phyloP scores from a whole-genome alignment of 1,284 basidiomycete species.

The Tilletia indica region DNA sequence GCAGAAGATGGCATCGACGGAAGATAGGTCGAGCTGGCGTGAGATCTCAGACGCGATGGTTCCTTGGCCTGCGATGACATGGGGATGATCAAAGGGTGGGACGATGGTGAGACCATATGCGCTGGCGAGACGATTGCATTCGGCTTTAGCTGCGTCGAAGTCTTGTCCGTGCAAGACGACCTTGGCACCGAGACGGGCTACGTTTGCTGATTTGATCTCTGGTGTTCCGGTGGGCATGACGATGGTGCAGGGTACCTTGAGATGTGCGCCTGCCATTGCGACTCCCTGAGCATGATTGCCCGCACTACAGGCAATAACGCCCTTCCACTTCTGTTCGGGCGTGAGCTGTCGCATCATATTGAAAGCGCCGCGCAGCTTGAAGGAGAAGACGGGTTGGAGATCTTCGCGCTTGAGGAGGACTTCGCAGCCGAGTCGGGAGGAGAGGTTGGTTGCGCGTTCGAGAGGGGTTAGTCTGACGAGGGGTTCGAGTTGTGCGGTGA shows the following conservation, averaged over 20 bases:
- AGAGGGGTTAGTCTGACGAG: slow-evolving; percentile 89
- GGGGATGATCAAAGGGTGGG: slow-evolving; percentile 95
- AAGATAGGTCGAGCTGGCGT: slow-evolving; percentile 49
- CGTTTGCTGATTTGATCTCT: slow-evolving; percentile 92
- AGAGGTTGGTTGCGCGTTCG: slow-evolving; percentile 80
- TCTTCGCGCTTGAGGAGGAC: slow-evolving; percentile 95
- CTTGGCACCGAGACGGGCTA: slow-evolving; percentile 86
- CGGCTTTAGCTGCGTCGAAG: slow-evolving; percentile 94
- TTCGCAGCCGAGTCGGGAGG: slow-evolving; percentile 80
- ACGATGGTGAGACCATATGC: slow-evolving; percentile 81
- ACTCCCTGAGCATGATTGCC: slow-evolving; percentile 99
- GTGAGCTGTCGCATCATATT: slow-evolving; percentile 93
- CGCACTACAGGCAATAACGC: slow-evolving; percentile 95
- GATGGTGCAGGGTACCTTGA: slow-evolving; percentile 91
- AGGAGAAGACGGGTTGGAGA: slow-evolving; percentile 94
- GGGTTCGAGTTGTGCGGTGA: slow-evolving; percentile 90
- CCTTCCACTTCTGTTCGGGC: slow-evolving; percentile 90
- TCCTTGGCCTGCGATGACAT: slow-evolving; percentile 95
- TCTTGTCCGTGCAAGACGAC: slow-evolving; percentile 87
- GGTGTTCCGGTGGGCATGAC: slow-evolving; percentile 97
- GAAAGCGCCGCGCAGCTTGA: slow-evolving; percentile 90
- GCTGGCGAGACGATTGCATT: slow-evolving; percentile 80
- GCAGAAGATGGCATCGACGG: slow-evolving; percentile 81
- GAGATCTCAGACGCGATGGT: slow-evolving; percentile 88
- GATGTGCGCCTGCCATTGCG: slow-evolving; percentile 80